These are phyloP conservation scores for Aspergillus nomiae DNA, from an alignment of 2,329 filamentous ascomycete genomes.

Conservation along the genomic window DNA sequence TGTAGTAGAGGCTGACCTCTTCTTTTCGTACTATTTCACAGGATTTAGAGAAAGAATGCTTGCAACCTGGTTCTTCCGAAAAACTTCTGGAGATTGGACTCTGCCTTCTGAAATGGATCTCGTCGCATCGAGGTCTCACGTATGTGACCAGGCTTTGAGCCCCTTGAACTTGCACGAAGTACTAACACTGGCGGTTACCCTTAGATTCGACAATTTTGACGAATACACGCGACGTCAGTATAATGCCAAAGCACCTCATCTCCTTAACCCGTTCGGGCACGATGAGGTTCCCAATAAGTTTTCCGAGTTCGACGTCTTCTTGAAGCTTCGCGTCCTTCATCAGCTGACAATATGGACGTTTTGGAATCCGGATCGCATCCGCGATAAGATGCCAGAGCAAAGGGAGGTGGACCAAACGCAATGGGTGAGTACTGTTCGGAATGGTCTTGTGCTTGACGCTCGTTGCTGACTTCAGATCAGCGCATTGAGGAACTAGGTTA, in stretches of 20 bases:
- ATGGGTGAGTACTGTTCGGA: conserved; percentile 65
- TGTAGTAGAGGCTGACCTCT: conserved; percentile 14
- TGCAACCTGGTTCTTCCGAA: conserved; percentile 72
- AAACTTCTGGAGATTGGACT: conserved; percentile 80
- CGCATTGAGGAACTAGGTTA: conserved; percentile 64
- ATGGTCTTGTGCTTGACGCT: not conserved
- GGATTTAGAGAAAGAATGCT: conserved; percentile 86
- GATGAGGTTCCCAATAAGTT: conserved; percentile 75
- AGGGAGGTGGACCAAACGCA: conserved; percentile 77
- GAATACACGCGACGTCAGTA: conserved; percentile 92
- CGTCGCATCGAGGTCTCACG: conserved; percentile 90
- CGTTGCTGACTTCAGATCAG: conserved; percentile 32
- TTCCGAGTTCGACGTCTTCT: conserved; percentile 76
- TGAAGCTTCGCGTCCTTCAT: conserved; percentile 77
- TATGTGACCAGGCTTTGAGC: conserved; percentile 52
- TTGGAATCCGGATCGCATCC: conserved; percentile 80
- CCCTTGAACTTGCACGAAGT: not conserved
- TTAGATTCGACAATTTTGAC: conserved; percentile 82
- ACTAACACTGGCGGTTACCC: conserved; percentile 12
- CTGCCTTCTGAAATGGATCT: conserved; percentile 85
- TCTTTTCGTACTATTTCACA: conserved; percentile 43
- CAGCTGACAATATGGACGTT: conserved; percentile 89
- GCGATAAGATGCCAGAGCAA: conserved; percentile 81
- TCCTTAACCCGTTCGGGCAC: conserved; percentile 80
- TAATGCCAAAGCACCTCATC: conserved; percentile 70